Evolutionary conservation across 176 grass and related monocot species (phyloP), one percentile per base, ranked within the genome.

Genomic region (Puccinellia tenuiflora): DNA sequence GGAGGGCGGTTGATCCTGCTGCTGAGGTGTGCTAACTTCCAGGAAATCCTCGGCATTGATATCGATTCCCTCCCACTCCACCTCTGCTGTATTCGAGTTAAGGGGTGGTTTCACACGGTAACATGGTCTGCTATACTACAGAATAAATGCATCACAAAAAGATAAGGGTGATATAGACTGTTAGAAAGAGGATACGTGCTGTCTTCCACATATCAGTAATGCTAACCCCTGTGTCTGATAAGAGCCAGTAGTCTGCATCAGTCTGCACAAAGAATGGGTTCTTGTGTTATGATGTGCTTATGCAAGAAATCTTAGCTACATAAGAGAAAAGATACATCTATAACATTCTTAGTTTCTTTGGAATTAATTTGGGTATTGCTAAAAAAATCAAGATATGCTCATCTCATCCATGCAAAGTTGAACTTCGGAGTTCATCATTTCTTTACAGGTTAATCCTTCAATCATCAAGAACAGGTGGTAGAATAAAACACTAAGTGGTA

Each of bases 161-260:
- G 14, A 59, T 43, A 73, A 7, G 16, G 48, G 62, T 46, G 43
- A 78, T 14, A 59, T 9, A 50, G 62, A 63, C 34, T 78, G 79
- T 74, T 59, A 66, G 20, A 85, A 5, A 80, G 29, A 97, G 92
- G 95, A 97, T 97, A 97, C 95, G 86, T 55, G 90, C 78, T 83
- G 86, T 84, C 67, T 94, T 92, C 95, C 95, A 98, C 84, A 95
- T 86, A 71, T 98, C 92, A 13, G 88, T 91, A 64, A 98, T 95
- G 84, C 92, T 95, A 88, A 93, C 90, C 65, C 88, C 95, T 29
- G 92, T 42, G 65, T 91, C 92, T 22, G 95, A 93, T 69, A 91
- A 83, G 67, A 98, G 90, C 92, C 92, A 98, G 80, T 98, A 98
- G 57, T 95, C 92, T 60, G 86, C 85, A 86, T 93, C 88, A 51